These are phyloP conservation scores for Escovopsis sp. DNA, from an alignment of 2,329 filamentous ascomycete species.

Conservation along the genomic window DNA sequence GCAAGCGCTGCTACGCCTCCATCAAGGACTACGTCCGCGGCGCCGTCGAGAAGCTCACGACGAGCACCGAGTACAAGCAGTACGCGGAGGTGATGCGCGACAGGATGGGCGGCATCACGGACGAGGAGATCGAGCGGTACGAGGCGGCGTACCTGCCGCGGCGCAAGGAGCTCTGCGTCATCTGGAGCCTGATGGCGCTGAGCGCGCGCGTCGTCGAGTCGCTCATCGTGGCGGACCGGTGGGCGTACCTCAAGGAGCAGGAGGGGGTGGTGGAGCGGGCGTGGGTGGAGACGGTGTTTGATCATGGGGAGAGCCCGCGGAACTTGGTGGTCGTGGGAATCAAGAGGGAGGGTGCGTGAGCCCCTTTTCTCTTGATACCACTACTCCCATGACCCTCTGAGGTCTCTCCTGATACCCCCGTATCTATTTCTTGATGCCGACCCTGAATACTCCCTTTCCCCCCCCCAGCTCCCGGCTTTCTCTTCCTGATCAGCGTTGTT, in stretches of 20 bases:
- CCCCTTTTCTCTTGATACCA: too few species aligned
- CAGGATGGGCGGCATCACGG: constrained; percentile 53
- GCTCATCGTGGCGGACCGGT: constrained; percentile 78
- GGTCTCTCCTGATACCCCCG: too few species aligned
- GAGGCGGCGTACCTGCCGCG: constrained; percentile 45
- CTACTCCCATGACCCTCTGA: too few species aligned
- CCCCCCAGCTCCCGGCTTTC: not conserved
- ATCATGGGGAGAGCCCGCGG: constrained; percentile 69
- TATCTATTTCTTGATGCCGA: too few species aligned
- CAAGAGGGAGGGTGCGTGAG: constrained; percentile 37
- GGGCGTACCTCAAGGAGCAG: constrained; percentile 74
- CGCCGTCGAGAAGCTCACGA: constrained; percentile 59
- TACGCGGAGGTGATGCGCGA: constrained; percentile 45
- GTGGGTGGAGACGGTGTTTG: constrained; percentile 92
- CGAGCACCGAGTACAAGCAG: constrained; percentile 38
- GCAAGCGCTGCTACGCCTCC: constrained; percentile 62
- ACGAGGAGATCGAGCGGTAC: constrained; percentile 62
- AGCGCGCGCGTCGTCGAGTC: constrained; percentile 81
- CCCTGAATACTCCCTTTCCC: too few species aligned
- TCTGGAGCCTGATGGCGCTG: constrained; percentile 95
- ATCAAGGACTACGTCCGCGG: constrained; percentile 68
- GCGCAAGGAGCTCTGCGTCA: constrained; percentile 68
- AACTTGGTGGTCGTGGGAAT: constrained; percentile 90
- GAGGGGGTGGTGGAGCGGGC: constrained; percentile 50
- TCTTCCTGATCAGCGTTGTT: too few species aligned